Base-by-base conservation (phyloP, 164 flowering plant species). In the Echeveria elegans region DNA sequence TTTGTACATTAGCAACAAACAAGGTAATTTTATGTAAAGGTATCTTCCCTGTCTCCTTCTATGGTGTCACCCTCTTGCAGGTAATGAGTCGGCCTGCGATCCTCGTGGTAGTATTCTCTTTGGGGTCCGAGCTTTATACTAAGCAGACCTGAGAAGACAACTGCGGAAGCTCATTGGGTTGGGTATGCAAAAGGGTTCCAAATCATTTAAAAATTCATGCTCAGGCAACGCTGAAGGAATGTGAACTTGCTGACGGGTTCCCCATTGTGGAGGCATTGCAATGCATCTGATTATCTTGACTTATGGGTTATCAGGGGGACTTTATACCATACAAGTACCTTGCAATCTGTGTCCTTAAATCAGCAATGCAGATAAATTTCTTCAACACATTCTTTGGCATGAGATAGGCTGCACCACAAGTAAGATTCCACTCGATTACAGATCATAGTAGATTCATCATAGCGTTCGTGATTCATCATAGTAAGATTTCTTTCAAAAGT, bases 401-500 rank as follows among this genome's bases (percentile, higher is more conserved):
- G 71, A 95, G 58, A 95, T 95, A 32, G 99, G 99, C 40, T 95
- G n/a, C n/a, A n/a, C n/a, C n/a, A n/a, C n/a, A n/a, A n/a, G n/a
- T n/a, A n/a, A n/a, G n/a, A n/a, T n/a, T n/a, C n/a, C n/a, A n/a
- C n/a, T n/a, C n/a, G n/a, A n/a, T n/a, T n/a, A n/a, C n/a, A n/a
- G n/a, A n/a, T n/a, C n/a, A n/a, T n/a, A n/a, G n/a, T n/a, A n/a
- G n/a, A n/a, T n/a, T n/a, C n/a, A n/a, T n/a, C n/a, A n/a, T n/a
- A n/a, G n/a, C n/a, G n/a, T n/a, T n/a, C n/a, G n/a, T n/a, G n/a
- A n/a, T n/a, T n/a, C n/a, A n/a, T 95, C n/a, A 98, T 95, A 0
- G 99, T 95, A 24, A 95, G 90, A 83, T 95, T 95, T 71, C 99
- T 98, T 74, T 95, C 99, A 70, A 95, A 95, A n/a, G 99, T 95